Evolutionary conservation across 2,329 filamentous ascomycete species (phyloP), one percentile per base, ranked within the genome.

Genomic region (Botrytis byssoidea): DNA sequence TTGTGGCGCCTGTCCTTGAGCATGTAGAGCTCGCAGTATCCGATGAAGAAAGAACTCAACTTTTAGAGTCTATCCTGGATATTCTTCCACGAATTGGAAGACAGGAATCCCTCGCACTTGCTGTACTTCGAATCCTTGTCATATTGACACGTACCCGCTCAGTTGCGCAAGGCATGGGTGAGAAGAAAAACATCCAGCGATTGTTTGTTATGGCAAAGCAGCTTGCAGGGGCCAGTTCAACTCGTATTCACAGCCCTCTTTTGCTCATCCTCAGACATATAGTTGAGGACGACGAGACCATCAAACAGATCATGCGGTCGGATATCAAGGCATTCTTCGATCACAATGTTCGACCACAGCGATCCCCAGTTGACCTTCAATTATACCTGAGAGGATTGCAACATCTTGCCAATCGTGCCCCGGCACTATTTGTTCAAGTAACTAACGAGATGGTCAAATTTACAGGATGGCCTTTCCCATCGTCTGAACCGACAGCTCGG

Each of bases 151-250:
- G 97, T 35, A 89, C 90, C 74, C 91, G 94, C 69, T 85, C 89
- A 22, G 86, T 97, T 75, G 95, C 96, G 3, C 88, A 90, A 76
- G 85, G 88, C 63, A 87, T 98, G 65, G 93, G 93, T 8, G 92
- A 97, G 81, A 97, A 94, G 84, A 92, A 91, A 80, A 97, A 97
- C 78, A 86, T 99, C 67, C 93, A 96, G 80, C 89, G 94, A 42
- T 85, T 99, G 35, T 98, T 99, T 82, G 89, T 98, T 70, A 97
- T 98, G 93, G 90, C 95, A 73, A 97, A 97, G 82, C 95, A 98
- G 81, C 88, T 98, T 74, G 91, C 93, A 32, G 93, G 92, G 40
- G 88, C 90, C 44, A 92, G 93, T 10, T 93, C 94, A 44, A 89
- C 92, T 72, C 91, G 91, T 72, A 87, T 99, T 16, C 89, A 91